Evolutionary conservation across 257 asterid genomes (phyloP), one percentile per base, ranked within the genome.

Genomic region (Haberlea rhodopensis): DNA sequence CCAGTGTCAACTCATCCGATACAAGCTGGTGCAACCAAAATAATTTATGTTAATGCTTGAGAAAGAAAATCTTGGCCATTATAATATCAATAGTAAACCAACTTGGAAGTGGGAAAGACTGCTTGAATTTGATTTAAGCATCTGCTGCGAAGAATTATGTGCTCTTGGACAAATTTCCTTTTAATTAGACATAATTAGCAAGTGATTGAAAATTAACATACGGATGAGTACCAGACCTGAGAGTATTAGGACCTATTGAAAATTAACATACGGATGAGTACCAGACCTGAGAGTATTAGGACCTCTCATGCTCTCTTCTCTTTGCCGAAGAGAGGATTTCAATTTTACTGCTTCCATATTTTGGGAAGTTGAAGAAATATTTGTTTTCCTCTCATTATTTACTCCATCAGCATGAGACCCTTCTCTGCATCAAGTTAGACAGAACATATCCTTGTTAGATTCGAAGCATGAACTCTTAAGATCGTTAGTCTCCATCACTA

Each of bases 201-300:
- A 63, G 29, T 63, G 66, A 23, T 13, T n/a, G 60, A 55, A 60
- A 60, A 66, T 53, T 53, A 49, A 9, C 32, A 45, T 29, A 59
- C 46, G 34, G 56, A 62, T 29, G 75, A 73, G 78, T 32, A 63
- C 37, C 63, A 58, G 51, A 83, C 91, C 88, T 81, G 75, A 73
- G 66, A 59, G 77, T 69, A 58, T 73, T n/a, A n/a, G n/a, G n/a
- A n/a, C n/a, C n/a, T n/a, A 23, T 13, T n/a, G 60, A 55, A 60
- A 60, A 66, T 53, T 53, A 49, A 9, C 32, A 45, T 29, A 59
- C 46, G 34, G 56, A 62, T 29, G 75, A 73, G 78, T 32, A 63
- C 68, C 29, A 71, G 69, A 68, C 91, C 88, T 81, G 75, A 73
- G 66, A 59, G 77, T 69, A 58, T 73, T n/a, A n/a, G n/a, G n/a